Percentiles rank a stretch among this genome's conserved stretches.
These are phyloP conservation scores for Diaporthe vexans DNA, from an alignment of 2,329 filamentous ascomycete species.

Conservation along the genomic window DNA sequence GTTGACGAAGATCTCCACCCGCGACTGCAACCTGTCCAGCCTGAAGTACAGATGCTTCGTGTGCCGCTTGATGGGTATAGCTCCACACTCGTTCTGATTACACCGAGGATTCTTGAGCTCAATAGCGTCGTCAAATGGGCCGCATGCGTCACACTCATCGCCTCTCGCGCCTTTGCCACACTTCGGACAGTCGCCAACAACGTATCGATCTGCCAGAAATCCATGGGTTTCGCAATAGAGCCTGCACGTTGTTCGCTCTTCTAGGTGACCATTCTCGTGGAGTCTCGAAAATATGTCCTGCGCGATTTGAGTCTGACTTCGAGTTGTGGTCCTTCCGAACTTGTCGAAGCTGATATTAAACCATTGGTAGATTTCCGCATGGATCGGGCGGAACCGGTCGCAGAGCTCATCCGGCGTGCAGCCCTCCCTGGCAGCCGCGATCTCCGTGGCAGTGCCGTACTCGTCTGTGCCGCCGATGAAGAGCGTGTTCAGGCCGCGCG, in stretches of 20 bases:
- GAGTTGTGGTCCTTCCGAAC: conserved; percentile 80
- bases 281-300: conserved; percentile 80
- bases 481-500: conserved; percentile 68
- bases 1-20: conserved; percentile 74
- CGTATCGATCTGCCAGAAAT: conserved; percentile 76
- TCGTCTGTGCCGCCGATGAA: conserved; percentile 83
- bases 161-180: conserved; percentile 71
- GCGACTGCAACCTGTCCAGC: conserved; percentile 76
- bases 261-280: conserved; percentile 76
- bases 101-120: conserved; percentile 77
- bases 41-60: conserved; percentile 80
- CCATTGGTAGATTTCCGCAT: conserved; percentile 82
- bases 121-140: conserved; percentile 66
- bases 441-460: conserved; percentile 83
- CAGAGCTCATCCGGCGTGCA: conserved; percentile 78
- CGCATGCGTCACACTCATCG: conserved; percentile 74
- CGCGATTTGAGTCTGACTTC: conserved; percentile 79
- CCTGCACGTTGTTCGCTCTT: conserved; percentile 77
- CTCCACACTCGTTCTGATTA: conserved; percentile 73
- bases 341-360: conserved; percentile 83
- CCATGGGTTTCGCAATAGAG: conserved; percentile 77
- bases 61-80: conserved; percentile 73
- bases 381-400: conserved; percentile 80
- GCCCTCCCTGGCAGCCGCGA: conserved; percentile 80
- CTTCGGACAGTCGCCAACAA: conserved; percentile 73